These are phyloP conservation scores for Paspalum vaginatum DNA, from an alignment of 176 grass and related monocot species.

Conservation along the genomic window DNA sequence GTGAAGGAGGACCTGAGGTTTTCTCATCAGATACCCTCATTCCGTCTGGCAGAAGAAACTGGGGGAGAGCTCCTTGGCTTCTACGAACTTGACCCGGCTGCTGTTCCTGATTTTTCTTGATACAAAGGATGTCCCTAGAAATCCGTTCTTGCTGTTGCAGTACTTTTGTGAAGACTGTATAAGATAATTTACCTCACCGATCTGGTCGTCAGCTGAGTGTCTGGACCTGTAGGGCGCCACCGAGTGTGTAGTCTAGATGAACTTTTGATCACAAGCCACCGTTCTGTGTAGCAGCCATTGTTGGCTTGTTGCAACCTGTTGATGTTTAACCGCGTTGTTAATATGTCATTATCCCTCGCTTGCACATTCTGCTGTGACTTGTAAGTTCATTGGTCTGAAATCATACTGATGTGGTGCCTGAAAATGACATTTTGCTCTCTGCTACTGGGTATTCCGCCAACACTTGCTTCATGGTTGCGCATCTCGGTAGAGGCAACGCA, in stretches of 20 bases:
- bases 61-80: slow-evolving; percentile 68
- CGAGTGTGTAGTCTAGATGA: not conserved
- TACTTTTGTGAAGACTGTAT: not conserved
- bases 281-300: not conserved
- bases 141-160: not conserved
- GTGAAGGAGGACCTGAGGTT: slow-evolving; percentile 58
- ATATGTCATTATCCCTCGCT: too few relatives aligned
- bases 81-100: slow-evolving; percentile 85
- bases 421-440: too few relatives aligned
- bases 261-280: too few relatives aligned
- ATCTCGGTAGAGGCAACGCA: too few relatives aligned
- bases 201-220: not conserved
- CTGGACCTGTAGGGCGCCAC: not conserved
- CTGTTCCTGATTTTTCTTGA: slow-evolving; percentile 39
- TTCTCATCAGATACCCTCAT: slow-evolving; percentile 74
- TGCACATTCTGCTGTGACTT: too few relatives aligned
- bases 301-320: too few relatives aligned
- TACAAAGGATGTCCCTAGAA: not conserved
- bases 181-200: not conserved
- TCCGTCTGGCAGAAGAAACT: slow-evolving; percentile 62
- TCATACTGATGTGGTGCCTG: too few relatives aligned
- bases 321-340: too few relatives aligned
- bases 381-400: too few relatives aligned
- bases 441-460: too few relatives aligned
- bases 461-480: too few relatives aligned